phyloP scores from a whole-genome alignment of 257 asterid species.

The Solanum bukasovii region DNA sequence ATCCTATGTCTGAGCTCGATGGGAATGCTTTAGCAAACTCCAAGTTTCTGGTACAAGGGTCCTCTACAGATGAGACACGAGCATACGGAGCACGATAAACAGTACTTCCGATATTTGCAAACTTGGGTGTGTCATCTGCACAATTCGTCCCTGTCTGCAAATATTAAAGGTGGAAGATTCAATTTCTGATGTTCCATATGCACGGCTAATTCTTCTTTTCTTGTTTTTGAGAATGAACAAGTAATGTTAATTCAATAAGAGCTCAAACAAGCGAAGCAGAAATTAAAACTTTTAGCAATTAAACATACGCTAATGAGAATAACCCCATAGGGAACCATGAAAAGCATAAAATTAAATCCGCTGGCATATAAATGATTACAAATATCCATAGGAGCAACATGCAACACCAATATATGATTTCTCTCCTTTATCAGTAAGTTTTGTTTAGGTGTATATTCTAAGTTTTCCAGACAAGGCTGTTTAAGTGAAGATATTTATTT shows the following conservation, averaged over 20 bases:
- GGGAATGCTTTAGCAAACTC: conserved; percentile 37
- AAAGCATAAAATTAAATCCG: not conserved
- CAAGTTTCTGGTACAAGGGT: conserved; percentile 39
- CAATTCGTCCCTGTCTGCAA: conserved; percentile 29
- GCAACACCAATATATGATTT: not conserved
- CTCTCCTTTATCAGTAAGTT: not conserved
- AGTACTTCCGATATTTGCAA: conserved; percentile 7
- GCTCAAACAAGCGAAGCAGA: not conserved
- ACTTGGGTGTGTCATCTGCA: conserved; percentile 29
- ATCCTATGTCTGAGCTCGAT: conserved; percentile 15
- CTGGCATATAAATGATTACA: not conserved
- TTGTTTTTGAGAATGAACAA: not conserved
- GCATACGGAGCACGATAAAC: conserved; percentile 61
- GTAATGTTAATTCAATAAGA: not conserved
- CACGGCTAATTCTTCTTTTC: not conserved
- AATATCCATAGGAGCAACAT: not conserved
- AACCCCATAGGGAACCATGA: not conserved
- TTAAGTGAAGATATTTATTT: not conserved
- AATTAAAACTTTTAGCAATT: not conserved
- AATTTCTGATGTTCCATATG: not conserved
- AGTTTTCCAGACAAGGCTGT: not conserved
- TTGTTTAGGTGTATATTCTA: not conserved
- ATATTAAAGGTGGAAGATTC: not conserved
- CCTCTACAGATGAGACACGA: conserved; percentile 57
- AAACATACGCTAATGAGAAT: not conserved